Base-by-base conservation (phyloP, 2,329 filamentous ascomycete species). In the Monosporascus sp. region DNA sequence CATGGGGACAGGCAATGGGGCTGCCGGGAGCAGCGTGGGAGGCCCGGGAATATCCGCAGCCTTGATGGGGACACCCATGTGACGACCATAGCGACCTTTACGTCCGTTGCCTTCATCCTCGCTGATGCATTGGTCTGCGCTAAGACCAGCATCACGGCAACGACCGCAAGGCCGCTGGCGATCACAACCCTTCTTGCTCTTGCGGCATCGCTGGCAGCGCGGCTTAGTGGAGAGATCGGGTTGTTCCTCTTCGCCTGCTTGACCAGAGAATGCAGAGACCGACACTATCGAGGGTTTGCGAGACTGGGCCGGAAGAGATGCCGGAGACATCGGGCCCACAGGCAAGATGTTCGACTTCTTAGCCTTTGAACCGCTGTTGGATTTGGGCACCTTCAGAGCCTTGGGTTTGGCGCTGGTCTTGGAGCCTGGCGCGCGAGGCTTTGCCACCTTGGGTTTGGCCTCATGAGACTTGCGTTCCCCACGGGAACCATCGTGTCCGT, bases 101-200 rank as follows among this genome's bases (percentile, higher is more conserved):
- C 94, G 88, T 59, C 93, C 94, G 70, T 97, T 97, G 59, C 91
- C 91, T 73, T 99, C 94, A 64, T 99, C 94, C 72, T 99, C 94
- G 71, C 92, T 97, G 72, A 99, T 85, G 72, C 94, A 99, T 59
- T 93, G 90, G 62, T 97, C 94, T 55, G 91, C 85, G 53, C 89
- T 88, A 63, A 99, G 90, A 20, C 94, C 94, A 44, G 94, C 94
- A 73, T 99, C 94, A 70, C 91, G 91, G 83, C 94, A 99, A 58
- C 94, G 85, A 52, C 91, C 90, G 67, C 94, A 99, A 28, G 94
- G 94, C 40, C 94, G 87, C 73, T 97, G 94, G 54, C 94, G 87
- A 75, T 99, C 94, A 69, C 94, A 99, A 14, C 94, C 94, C 75
- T 99, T 99, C 80, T 99, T 99, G 76, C 93, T 97, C 83, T 99